Base-by-base conservation (phyloP, 2,329 filamentous ascomycete genomes). In the Emergomyces pasteurianus region DNA sequence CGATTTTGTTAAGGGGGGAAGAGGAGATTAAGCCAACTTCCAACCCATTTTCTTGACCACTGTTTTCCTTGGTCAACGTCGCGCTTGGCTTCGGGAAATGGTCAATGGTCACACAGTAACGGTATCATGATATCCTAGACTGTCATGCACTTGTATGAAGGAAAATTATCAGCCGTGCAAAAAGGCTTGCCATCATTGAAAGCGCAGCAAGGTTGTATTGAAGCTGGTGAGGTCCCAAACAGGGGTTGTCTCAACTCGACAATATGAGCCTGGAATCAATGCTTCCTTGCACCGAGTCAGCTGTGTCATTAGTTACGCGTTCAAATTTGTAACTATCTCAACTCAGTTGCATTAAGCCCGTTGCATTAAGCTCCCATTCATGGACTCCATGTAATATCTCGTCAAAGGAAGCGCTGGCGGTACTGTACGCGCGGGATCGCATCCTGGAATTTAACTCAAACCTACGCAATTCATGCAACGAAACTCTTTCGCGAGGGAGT, bases 211-310 rank as follows among this genome's bases (percentile, higher is more conserved):
- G 2, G 2, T 18, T 8, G 38, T 23, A 38, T 28, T 57, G 40
- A 26, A 23, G 38, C 36, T 57, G 16, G 23, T 21, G 31, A 21
- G 7, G 31, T 42, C 49, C 54, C 46, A 59, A 53, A 59, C 58
- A 59, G 28, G 47, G 58, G 28, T n/a, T 43, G 58, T 59, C 58
- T 59, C 58, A 59, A 46, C 54, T 40, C 18, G 23, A 38, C 40
- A 26, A n/a, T 26, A 28, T 31, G 2, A 46, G 38, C 6, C 14
- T 16, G 28, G 14, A 16, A 57, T 26, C 31, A 34, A 57, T 57
- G 38, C 40, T 28, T 31, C 54, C 21, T 43, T 5, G 46, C 14
- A 43, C 23, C 16, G 38, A n/a, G 3, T 16, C 14, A n/a, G 36
- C 14, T 26, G 31, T 0, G 18, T 26, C 10, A 10, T 2, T 23